phyloP scores from a whole-genome alignment of 2,329 filamentous ascomycete species.

The Proliferodiscus dingleyae region DNA sequence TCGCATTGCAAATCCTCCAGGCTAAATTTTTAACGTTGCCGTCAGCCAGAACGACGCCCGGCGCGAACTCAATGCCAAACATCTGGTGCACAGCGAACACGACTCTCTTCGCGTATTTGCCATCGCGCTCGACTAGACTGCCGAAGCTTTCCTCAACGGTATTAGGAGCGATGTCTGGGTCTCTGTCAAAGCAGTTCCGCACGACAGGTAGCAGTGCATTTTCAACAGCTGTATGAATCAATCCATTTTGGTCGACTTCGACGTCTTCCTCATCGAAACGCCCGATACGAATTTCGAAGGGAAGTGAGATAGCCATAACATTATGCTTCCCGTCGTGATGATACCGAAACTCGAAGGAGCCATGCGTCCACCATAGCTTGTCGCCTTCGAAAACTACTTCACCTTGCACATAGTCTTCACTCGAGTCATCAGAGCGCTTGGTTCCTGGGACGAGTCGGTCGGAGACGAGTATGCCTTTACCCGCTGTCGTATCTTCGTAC shows the following conservation, averaged over 20 bases:
- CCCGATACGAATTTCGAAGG: slow-evolving; percentile 83
- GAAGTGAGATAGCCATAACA: slow-evolving; percentile 88
- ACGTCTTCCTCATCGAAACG: slow-evolving; percentile 75
- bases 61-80: slow-evolving; percentile 95
- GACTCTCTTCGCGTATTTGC: slow-evolving; percentile 82
- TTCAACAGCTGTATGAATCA: slow-evolving; percentile 68
- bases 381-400: slow-evolving; percentile 87
- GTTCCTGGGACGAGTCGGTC: slow-evolving; percentile 53
- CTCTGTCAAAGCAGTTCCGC: slow-evolving; percentile 86
- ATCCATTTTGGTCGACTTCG: slow-evolving; percentile 49
- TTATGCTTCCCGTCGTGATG: slow-evolving; percentile 91
- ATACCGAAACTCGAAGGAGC: slow-evolving; percentile 94
- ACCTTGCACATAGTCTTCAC: slow-evolving; percentile 61
- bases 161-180: slow-evolving; percentile 83
- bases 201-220: slow-evolving; percentile 74
- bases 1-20: slow-evolving; percentile 93
- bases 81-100: slow-evolving; percentile 94
- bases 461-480: slow-evolving; percentile 68
- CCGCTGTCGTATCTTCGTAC: slow-evolving; percentile 71
- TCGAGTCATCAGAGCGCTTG: slow-evolving; percentile 41
- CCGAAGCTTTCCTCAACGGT: slow-evolving; percentile 80
- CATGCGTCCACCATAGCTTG: slow-evolving; percentile 95
- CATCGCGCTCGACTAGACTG: slow-evolving; percentile 75
- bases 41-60: slow-evolving; percentile 87
- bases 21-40: slow-evolving; percentile 85